phyloP scores from a whole-genome alignment of 768 basidiomycete species.

The Suillus hirtellus region DNA sequence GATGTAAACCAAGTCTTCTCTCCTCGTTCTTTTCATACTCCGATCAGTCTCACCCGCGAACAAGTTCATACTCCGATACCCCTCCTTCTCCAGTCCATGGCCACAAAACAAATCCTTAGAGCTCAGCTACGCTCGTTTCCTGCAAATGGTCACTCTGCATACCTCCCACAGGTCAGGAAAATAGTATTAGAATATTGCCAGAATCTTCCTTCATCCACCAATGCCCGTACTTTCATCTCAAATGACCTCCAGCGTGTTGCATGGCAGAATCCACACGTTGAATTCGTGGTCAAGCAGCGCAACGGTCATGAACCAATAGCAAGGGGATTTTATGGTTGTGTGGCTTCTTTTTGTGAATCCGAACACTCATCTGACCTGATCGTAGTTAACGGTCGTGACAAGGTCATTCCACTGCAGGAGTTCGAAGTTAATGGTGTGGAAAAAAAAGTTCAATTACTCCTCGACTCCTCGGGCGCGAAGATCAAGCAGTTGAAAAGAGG shows the following conservation, averaged over 20 bases:
- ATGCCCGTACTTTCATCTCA: slow-evolving; percentile 68
- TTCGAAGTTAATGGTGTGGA: slow-evolving; percentile 74
- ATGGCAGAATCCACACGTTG: slow-evolving; percentile 75
- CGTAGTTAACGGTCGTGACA: slow-evolving; percentile 83
- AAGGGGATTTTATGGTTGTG: slow-evolving; percentile 79
- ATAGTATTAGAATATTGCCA: slow-evolving; percentile 90
- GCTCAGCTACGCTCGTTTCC: slow-evolving; percentile 56
- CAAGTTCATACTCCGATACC: slow-evolving; percentile 14
- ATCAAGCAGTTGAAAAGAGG: slow-evolving; percentile 73
- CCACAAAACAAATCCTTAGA: slow-evolving; percentile 41
- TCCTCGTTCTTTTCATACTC: slow-evolving; percentile 26
- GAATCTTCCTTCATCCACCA: slow-evolving; percentile 72
- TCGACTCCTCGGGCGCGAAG: slow-evolving; percentile 86
- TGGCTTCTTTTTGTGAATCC: slow-evolving; percentile 18
- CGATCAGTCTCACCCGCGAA: slow-evolving; percentile 18
- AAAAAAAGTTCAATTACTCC: slow-evolving; percentile 77
- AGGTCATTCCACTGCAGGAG: slow-evolving; percentile 79
- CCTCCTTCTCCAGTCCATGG: slow-evolving; percentile 19
- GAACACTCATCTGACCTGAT: slow-evolving; percentile 16
- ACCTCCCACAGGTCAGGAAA: slow-evolving; percentile 79
- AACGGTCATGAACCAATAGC: slow-evolving; percentile 76
- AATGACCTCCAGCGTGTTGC: slow-evolving; percentile 67
- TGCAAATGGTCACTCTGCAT: slow-evolving; percentile 73
- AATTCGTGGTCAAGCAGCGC: slow-evolving; percentile 79
- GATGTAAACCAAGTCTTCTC: slow-evolving; percentile 9